Conservation (phyloP, 2,329 filamentous ascomycete species). For the Cladobotryum mycophilum region DNA sequence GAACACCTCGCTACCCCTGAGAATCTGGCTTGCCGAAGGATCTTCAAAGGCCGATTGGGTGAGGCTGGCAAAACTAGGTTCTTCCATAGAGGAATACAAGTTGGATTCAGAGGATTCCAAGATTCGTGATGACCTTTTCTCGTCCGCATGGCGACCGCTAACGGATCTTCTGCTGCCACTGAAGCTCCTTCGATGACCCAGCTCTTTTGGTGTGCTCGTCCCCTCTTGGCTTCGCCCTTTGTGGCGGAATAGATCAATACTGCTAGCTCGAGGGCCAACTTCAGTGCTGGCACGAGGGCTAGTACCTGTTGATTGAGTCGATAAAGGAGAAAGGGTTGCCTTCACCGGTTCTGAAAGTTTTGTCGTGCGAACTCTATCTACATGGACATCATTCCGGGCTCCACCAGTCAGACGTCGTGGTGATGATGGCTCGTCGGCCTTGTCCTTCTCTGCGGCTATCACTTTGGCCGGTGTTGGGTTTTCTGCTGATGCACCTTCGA, state of each 20-base stretch:
- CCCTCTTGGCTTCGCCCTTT: conserved; percentile 48
- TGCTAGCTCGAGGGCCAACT: conserved; percentile 40
- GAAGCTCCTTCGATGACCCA: conserved; percentile 52
- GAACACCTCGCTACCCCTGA: conserved; percentile 83
- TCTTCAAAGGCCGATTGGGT: conserved; percentile 67
- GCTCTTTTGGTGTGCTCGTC: conserved; percentile 35
- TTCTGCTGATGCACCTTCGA: conserved; percentile 54
- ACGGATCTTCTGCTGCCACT: conserved; percentile 52
- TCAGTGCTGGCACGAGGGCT: conserved; percentile 56
- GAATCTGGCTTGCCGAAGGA: conserved; percentile 83
- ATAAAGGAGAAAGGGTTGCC: conserved; percentile 52
- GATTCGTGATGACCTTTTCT: conserved; percentile 41
- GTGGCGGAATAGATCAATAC: conserved; percentile 47
- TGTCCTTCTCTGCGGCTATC: conserved; percentile 13
- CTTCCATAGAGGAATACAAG: conserved; percentile 64
- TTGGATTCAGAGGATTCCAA: conserved; percentile 69
- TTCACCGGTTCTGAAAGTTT: conserved; percentile 52
- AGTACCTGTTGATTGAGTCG: conserved; percentile 36
- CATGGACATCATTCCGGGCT: conserved; percentile 18
- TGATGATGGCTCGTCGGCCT: conserved; percentile 14
- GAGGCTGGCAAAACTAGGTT: conserved; percentile 65
- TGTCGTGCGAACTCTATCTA: conserved; percentile 29
- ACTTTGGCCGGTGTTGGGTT: conserved; percentile 22
- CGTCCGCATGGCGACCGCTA: conserved; percentile 42
- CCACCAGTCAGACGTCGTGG: conserved; percentile 21